phyloP scores from a whole-genome alignment of 2,329 filamentous ascomycete species.

The Aspergillus pseudoterreus region DNA sequence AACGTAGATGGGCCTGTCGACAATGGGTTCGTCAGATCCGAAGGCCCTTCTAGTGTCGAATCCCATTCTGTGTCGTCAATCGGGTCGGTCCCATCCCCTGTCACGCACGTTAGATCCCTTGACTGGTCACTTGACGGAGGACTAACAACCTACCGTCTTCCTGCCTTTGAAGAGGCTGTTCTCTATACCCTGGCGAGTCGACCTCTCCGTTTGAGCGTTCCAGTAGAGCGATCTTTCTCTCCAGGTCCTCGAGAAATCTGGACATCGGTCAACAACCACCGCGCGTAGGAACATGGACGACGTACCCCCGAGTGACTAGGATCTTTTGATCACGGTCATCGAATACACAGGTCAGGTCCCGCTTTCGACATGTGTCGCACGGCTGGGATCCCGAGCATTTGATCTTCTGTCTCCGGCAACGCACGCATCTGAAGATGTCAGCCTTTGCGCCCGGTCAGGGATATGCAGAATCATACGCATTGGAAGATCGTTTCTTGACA shows the following conservation, averaged over 20 bases:
- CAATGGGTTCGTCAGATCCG: slow-evolving; percentile 42
- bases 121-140: too few relatives aligned
- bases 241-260: slow-evolving; percentile 37
- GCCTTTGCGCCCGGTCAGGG: background rate
- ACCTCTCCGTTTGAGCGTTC: slow-evolving; percentile 14
- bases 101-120: slow-evolving; percentile 4
- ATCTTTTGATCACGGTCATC: slow-evolving; percentile 49
- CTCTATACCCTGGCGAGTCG: slow-evolving; percentile 12
- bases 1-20: slow-evolving; percentile 41
- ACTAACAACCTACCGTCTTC: too few relatives aligned
- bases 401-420: slow-evolving; percentile 47
- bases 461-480: slow-evolving; percentile 24
- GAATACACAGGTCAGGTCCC: slow-evolving; percentile 41
- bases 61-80: slow-evolving; percentile 10
- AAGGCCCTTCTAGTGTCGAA: slow-evolving; percentile 25
- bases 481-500: slow-evolving; percentile 30
- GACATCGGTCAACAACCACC: background rate
- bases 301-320: slow-evolving; percentile 46
- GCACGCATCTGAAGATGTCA: slow-evolving; percentile 35
- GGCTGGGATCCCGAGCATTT: slow-evolving; percentile 43
- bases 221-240: slow-evolving; percentile 25
- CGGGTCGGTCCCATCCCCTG: slow-evolving; percentile 11
- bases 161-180: slow-evolving; percentile 7
- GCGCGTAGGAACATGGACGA: background rate
- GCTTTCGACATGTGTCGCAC: slow-evolving; percentile 44